Conservation (phyloP, 2,329 filamentous ascomycete genomes). For the Xylaria sp. region DNA sequence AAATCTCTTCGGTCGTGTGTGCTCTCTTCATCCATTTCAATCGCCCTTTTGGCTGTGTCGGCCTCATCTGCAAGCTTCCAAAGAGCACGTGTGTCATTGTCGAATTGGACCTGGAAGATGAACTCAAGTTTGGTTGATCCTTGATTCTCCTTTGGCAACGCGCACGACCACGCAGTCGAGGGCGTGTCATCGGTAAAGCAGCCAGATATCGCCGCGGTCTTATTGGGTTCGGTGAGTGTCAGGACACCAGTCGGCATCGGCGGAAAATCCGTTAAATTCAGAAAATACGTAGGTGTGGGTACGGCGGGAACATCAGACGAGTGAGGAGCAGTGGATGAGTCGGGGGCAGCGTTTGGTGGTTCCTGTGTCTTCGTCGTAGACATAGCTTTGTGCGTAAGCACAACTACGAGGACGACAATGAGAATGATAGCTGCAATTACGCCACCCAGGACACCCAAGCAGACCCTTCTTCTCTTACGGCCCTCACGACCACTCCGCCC, state of each 20-base stretch:
- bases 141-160: slow-evolving; percentile 82
- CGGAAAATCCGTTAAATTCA: slow-evolving; percentile 87
- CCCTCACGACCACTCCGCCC: slow-evolving; percentile 72
- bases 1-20: slow-evolving; percentile 33
- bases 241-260: slow-evolving; percentile 86
- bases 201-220: slow-evolving; percentile 69
- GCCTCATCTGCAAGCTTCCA: slow-evolving; percentile 60
- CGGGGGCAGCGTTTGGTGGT: slow-evolving; percentile 5
- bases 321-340: slow-evolving; percentile 30
- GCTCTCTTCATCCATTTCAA: slow-evolving; percentile 48
- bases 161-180: slow-evolving; percentile 83
- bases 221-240: slow-evolving; percentile 79
- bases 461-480: slow-evolving; percentile 71
- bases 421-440: slow-evolving; percentile 67
- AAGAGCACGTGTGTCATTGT: slow-evolving; percentile 66
- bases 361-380: slow-evolving; percentile 1
- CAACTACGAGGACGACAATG: slow-evolving; percentile 67
- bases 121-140: slow-evolving; percentile 79
- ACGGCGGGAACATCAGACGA: slow-evolving; percentile 11
- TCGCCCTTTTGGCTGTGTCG: slow-evolving; percentile 21
- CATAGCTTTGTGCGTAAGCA: slow-evolving; percentile 57
- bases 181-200: slow-evolving; percentile 75
- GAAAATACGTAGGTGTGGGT: slow-evolving; percentile 68
- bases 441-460: slow-evolving; percentile 62
- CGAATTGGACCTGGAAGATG: slow-evolving; percentile 79